Evolutionary conservation across 371 early-diverging fungal species (phyloP), one percentile per base, ranked within the genome.

Genomic region (Basidiobolus meristosporus): DNA sequence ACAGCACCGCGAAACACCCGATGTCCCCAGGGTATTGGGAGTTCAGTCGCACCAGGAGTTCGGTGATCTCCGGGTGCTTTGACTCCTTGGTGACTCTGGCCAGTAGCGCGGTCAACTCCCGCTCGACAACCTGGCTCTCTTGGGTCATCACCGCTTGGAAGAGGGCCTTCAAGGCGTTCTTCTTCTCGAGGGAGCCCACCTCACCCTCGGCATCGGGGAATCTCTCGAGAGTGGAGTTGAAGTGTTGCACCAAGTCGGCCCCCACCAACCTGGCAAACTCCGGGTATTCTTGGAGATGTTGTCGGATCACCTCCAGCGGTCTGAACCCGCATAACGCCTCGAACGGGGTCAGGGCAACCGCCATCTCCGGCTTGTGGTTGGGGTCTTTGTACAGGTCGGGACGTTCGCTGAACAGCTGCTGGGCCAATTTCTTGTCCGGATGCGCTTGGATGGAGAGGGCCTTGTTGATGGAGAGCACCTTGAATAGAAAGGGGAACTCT

Each of bases 361-460:
- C 85, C 95, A 97, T 95, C 57, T 97, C 98, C 1, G 98, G 98
- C 69, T 97, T 89, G 50, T 86, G 87, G 59, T 89, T 86, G 9
- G 62, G 59, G 53, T 89, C 90, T 68, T 87, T 88, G 71, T 95
- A 95, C 26, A 77, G 47, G 17, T 76, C 50, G 11, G 96, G 95
- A 23, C 56, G 63, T 31, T 77, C 62, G 34, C 53, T 53, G 48
- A 76, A 77, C 19, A 97, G 65, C 28, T 57, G 54, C 36, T 69
- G 57, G 9, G 90, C 98, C 12, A 92, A 68, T 10, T 44, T 47
- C 50, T 90, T 92, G 57, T 91, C 90, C 10, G 98, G 98, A 51
- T 97, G 98, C 7, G 98, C 98, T 59, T 97, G 98, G 49, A 97
- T 97, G 11, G 90, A 90, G 26, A 97, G 73, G 1, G 95, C 93